phyloP scores from a whole-genome alignment of 306 rosid genomes.

The Trifolium pratense region DNA sequence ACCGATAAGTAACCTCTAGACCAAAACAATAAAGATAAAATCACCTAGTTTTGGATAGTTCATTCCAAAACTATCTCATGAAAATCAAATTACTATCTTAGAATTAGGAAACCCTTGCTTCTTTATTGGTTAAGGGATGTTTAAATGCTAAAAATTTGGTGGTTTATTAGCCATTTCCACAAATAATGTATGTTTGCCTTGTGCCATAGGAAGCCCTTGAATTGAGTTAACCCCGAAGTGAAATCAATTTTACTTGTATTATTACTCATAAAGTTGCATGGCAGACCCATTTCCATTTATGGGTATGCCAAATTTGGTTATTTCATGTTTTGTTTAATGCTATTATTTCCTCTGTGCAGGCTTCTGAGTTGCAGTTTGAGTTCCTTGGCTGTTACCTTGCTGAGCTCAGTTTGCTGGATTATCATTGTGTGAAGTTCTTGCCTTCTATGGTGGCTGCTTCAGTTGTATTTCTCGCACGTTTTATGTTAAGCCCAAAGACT shows the following conservation, averaged over 20 bases:
- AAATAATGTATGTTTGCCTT: not conserved
- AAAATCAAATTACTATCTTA: not conserved
- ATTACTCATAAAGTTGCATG: not conserved
- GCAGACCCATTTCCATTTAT: not conserved
- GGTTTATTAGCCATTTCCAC: not conserved
- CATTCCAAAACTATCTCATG: not conserved
- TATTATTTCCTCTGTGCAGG: conserved; percentile 46
- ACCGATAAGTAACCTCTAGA: too few relatives aligned
- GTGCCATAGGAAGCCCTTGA: not conserved
- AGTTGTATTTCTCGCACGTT: conserved; percentile 72
- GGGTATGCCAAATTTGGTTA: not conserved
- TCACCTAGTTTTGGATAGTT: too few relatives aligned
- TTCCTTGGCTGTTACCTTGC: conserved; percentile 80
- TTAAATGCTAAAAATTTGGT: not conserved
- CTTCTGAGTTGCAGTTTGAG: conserved; percentile 66
- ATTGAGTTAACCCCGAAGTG: not conserved
- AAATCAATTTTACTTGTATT: not conserved
- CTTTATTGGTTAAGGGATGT: too few relatives aligned
- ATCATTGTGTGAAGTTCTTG: conserved; percentile 67
- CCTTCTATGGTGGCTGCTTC: conserved; percentile 94
- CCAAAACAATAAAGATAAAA: too few relatives aligned
- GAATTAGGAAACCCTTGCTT: too few relatives aligned
- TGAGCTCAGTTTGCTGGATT: conserved; percentile 88
- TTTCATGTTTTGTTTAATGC: not conserved
- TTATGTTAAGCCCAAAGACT: conserved; percentile 57